Percentiles rank a stretch among this genome's conserved stretches.
Evolutionary conservation across 2,329 filamentous ascomycete species (phyloP).

Genomic region (Dissoconium aciculare): DNA sequence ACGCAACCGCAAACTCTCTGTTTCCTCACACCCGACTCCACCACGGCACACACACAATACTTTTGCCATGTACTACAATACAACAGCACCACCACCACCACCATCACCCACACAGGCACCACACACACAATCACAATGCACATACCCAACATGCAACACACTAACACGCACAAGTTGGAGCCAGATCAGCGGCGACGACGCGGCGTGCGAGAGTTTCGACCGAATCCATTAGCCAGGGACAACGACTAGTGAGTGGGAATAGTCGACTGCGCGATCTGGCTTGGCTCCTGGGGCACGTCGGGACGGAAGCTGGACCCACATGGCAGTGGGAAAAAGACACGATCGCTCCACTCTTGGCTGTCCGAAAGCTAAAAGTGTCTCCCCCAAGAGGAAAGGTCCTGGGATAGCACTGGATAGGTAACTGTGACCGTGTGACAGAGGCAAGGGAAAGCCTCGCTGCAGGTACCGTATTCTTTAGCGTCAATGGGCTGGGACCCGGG

Average conservation of each 20-base stretch:
- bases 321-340: conserved; percentile 6
- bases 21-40: too few species aligned
- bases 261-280: conserved; percentile 15
- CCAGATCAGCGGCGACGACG: conserved; percentile 16
- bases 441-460: too few species aligned
- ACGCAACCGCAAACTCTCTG: conserved; percentile 10
- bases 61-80: too few species aligned
- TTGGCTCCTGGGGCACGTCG: conserved; percentile 17
- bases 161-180: too few species aligned
- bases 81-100: too few species aligned
- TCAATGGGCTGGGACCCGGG: too few species aligned
- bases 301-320: conserved; percentile 13
- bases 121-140: too few species aligned
- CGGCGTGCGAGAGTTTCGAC: conserved; percentile 11
- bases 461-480: too few species aligned
- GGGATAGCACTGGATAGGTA: background rate
- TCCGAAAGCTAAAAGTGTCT: background rate
- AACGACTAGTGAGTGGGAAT: conserved; percentile 12
- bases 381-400: background rate
- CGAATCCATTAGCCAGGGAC: conserved; percentile 17
- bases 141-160: too few species aligned
- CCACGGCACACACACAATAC: too few species aligned
- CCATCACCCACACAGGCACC: too few species aligned
- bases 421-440: background rate
- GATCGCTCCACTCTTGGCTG: conserved; percentile 5